Evolutionary conservation across 768 basidiomycete genomes (phyloP), one percentile per base, ranked within the genome.

Genomic region (Dioszegia aurantiaca): DNA sequence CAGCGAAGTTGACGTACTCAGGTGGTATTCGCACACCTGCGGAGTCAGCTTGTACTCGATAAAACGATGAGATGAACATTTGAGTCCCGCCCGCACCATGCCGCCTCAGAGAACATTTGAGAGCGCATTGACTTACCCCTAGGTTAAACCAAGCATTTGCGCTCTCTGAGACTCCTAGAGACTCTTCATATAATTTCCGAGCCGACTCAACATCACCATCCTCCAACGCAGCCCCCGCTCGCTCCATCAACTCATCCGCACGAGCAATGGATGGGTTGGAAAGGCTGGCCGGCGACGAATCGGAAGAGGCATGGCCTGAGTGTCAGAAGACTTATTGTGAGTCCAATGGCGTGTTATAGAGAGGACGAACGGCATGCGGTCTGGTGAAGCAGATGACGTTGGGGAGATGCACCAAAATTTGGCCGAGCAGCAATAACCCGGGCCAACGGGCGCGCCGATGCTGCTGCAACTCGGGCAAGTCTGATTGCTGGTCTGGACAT

Each of bases 11-110:
- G 31, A 40, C 62, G 21, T 28, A 68, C 64, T 57, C 1, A 63
- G 64, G 33, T 74, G 72, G 54, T 74, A 76, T 58, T 76, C 72
- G 52, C 69, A 69, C 19, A 73, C 72, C 74, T 76, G 44, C 33
- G 14, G 33, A 33, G 33, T 33, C 33, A 33, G 33, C 33, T 33
- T 6, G 6, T 6, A 33, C 14, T 14, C 33, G 33, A 33, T n/a
- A n/a, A n/a, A n/a, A n/a, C n/a, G n/a, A n/a, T n/a, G n/a, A n/a
- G n/a, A n/a, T n/a, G n/a, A n/a, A n/a, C n/a, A n/a, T n/a, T n/a
- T n/a, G n/a, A n/a, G n/a, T n/a, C n/a, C n/a, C n/a, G n/a, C n/a
- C n/a, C n/a, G n/a, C n/a, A n/a, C n/a, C n/a, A n/a, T n/a, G n/a
- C n/a, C n/a, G n/a, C 41, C 40, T 42, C 41, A 9, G 10, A 23